Base-by-base conservation (phyloP, 1,284 basidiomycete species). In the Fomes fomentarius region DNA sequence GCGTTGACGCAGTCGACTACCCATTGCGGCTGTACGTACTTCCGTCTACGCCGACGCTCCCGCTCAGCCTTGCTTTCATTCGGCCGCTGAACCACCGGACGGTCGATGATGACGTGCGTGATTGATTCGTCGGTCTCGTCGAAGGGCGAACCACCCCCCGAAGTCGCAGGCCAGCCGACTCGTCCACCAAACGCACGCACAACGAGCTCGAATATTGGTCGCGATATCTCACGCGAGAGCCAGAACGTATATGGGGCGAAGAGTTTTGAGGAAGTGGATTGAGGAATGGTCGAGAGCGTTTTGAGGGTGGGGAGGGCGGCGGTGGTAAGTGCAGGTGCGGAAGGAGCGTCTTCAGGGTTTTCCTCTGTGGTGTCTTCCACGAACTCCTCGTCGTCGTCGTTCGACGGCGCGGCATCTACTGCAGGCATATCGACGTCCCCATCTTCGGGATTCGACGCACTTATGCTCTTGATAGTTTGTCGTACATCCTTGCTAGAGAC, bases 1-100 rank as follows among this genome's bases (percentile, higher is more conserved):
- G 87, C 83, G 71, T 99, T 99, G 67, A 97, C 87, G 69, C 92
- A 97, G 73, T 99, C 97, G 31, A 96, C 92, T 25, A 98, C 84
- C 96, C 97, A 99, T 73, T 99, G 97, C 15, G 97, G 97, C 73
- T 99, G 97, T 9, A 99, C 83, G 73, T 92, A 94, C 64, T 93
- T 93, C 64, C 96, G 82, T 69, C 86, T 84, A 47, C 80, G 72
- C 26, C 85, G 79, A 43, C 81, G 79, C 64, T 87, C 83, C 60
- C 82, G 78, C 64, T 89, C 83, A 52, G 82, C 83, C 44, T 79
- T 69, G 3, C 81, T 79, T 67, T 85, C 84, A 45, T 78, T 72
- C 25, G 68, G 62, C 60, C 65, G 78, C 66, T 77, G 80, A 15
- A 79, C 71, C 12, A 79, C 28, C 0, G 97, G 97, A 53, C 97